Conservation (phyloP, 345 rosid species). For the Turritis glabra region DNA sequence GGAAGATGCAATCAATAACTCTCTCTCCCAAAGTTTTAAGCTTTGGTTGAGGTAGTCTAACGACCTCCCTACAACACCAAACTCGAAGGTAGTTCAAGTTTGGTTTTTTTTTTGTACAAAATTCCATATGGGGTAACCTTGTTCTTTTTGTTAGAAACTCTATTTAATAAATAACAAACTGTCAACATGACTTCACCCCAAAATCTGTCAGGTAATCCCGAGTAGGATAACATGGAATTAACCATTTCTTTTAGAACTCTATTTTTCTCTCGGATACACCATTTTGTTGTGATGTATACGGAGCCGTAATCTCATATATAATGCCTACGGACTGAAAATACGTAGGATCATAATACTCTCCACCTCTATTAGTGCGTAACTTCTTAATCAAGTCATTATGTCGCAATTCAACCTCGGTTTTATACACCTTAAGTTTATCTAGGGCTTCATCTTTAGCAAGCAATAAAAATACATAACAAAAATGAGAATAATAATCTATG, state of each 20-base stretch:
- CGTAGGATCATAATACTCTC: neutral
- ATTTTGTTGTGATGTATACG: constrained; percentile 18
- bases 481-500: neutral
- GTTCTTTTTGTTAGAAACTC: no score
- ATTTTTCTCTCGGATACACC: constrained; percentile 7
- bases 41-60: constrained; percentile 6
- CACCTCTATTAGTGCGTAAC: neutral
- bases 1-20: constrained; percentile 1
- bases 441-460: neutral
- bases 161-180: constrained; percentile 1
- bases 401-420: neutral
- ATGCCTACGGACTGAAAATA: neutral
- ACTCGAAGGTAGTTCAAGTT: constrained; percentile 4
- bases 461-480: neutral
- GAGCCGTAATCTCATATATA: constrained; percentile 13
- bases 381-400: neutral
- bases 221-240: neutral
- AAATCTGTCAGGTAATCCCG: neutral
- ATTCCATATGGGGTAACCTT: no score
- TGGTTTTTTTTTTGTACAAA: no score
- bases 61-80: neutral
- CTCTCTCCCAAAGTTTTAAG: neutral
- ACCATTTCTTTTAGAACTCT: constrained; percentile 6
- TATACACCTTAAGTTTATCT: neutral
- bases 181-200: constrained; percentile 8